A percentile compares a stretch with the other conserved stretches of the same genome.
phyloP scores from a whole-genome alignment of 345 rosid genomes.

The Eucalyptus erythrocorys region DNA sequence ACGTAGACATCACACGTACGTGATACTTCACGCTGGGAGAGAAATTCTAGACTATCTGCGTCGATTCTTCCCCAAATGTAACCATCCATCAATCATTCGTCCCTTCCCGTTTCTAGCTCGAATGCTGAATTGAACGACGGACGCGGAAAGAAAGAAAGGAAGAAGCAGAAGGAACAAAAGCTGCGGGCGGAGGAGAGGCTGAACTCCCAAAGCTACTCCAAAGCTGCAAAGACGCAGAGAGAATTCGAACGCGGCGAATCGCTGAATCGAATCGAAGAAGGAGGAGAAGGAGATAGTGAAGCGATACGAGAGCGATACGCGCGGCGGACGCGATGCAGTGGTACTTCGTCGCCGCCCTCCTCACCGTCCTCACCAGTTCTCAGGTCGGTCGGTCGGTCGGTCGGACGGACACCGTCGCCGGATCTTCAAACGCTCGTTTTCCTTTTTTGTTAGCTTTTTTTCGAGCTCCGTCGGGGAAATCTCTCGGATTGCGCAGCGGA shows the following conservation, averaged over 20 bases:
- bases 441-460: not conserved
- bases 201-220: not conserved
- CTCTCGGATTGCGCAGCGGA: not conserved
- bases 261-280: not conserved
- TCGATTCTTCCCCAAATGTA: not conserved
- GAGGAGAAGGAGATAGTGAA: not conserved
- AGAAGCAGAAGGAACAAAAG: not conserved
- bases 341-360: conserved; percentile 37
- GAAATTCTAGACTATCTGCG: not conserved
- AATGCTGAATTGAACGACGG: not conserved
- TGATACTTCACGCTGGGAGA: too few relatives aligned
- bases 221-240: not conserved
- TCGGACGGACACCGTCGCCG: not conserved
- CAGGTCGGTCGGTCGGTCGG: conserved; percentile 35
- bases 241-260: not conserved
- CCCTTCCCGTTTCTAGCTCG: not conserved
- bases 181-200: not conserved
- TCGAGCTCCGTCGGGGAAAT: not conserved
- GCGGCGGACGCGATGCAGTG: conserved; percentile 17
- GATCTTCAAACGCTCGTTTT: not conserved
- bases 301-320: not conserved
- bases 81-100: not conserved
- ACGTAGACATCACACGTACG: too few relatives aligned
- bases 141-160: not conserved
- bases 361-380: conserved; percentile 41